Evolutionary conservation across 106 monocot genomes (phyloP).

Genomic region (Hemerocallis citrina): DNA sequence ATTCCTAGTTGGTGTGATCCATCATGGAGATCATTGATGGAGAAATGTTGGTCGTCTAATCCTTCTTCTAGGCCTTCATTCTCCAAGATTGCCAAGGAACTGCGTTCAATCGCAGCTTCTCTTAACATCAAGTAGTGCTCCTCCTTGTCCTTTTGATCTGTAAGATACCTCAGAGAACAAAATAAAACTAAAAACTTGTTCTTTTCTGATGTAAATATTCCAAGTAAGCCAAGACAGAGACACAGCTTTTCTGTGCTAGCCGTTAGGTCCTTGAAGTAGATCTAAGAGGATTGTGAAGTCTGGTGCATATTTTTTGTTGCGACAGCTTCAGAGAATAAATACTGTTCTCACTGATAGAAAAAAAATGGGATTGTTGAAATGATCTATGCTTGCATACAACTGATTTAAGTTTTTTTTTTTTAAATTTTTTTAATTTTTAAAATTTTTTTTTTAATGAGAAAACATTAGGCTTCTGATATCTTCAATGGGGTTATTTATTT

Average conservation of each 20-base stretch:
- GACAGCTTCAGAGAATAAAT: neutral
- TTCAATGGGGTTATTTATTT: too few relatives aligned
- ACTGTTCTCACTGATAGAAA: too few relatives aligned
- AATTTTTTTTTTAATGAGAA: too few relatives aligned
- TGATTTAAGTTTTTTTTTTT: too few relatives aligned
- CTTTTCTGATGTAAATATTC: neutral
- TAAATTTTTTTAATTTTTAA: too few relatives aligned
- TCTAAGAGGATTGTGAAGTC: neutral
- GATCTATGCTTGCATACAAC: too few relatives aligned
- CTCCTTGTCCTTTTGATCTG: neutral
- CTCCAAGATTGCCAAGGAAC: constrained; percentile 20
- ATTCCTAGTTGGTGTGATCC: constrained; percentile 28
- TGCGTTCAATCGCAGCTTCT: constrained; percentile 16
- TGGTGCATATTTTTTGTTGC: neutral
- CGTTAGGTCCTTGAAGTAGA: neutral
- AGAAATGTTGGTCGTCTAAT: constrained; percentile 24
- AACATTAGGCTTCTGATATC: too few relatives aligned
- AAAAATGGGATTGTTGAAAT: too few relatives aligned
- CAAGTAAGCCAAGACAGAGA: neutral
- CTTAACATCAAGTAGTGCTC: constrained; percentile 7
- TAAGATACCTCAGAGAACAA: neutral
- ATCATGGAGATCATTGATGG: constrained; percentile 23
- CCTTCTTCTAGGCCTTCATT: constrained; percentile 14
- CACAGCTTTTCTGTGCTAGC: neutral
- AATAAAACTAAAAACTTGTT: neutral